Conservation (phyloP, 2,329 filamentous ascomycete genomes). For the Beauveria brongniartii region DNA sequence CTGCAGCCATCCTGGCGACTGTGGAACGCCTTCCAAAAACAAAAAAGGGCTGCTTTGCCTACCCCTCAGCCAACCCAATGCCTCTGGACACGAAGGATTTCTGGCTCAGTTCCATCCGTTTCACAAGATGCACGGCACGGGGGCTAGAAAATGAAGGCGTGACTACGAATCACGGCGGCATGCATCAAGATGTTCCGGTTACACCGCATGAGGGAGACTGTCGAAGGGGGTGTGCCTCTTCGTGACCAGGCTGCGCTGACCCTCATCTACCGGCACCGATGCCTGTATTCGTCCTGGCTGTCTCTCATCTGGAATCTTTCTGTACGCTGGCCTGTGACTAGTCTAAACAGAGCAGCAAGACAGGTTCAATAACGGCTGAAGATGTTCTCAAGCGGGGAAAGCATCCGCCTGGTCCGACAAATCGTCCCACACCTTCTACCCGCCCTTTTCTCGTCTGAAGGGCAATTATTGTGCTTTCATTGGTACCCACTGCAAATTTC, state of each 20-base stretch:
- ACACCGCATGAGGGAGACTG: neutral
- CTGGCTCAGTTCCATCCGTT: neutral
- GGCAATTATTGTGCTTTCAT: neutral
- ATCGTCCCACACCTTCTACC: neutral
- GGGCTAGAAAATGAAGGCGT: neutral
- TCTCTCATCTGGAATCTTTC: neutral
- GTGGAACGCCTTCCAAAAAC: neutral
- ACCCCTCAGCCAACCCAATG: conserved; percentile 1
- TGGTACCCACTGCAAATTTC: neutral
- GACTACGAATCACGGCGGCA: neutral
- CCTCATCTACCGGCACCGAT: neutral
- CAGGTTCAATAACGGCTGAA: conserved; percentile 6
- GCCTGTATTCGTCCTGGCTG: neutral
- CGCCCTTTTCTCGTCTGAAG: neutral
- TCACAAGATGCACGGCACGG: neutral
- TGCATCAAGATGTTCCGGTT: neutral
- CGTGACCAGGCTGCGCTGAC: neutral
- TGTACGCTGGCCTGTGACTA: neutral
- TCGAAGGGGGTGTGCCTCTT: neutral
- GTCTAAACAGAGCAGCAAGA: neutral
- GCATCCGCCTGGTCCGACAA: conserved; percentile 1
- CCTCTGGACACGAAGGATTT: neutral
- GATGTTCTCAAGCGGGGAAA: conserved; percentile 1
- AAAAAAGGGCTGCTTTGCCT: neutral
- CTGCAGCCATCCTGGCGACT: neutral